phyloP scores from a whole-genome alignment of 2,329 filamentous ascomycete genomes.

The Arthrobotrys sinensis region DNA sequence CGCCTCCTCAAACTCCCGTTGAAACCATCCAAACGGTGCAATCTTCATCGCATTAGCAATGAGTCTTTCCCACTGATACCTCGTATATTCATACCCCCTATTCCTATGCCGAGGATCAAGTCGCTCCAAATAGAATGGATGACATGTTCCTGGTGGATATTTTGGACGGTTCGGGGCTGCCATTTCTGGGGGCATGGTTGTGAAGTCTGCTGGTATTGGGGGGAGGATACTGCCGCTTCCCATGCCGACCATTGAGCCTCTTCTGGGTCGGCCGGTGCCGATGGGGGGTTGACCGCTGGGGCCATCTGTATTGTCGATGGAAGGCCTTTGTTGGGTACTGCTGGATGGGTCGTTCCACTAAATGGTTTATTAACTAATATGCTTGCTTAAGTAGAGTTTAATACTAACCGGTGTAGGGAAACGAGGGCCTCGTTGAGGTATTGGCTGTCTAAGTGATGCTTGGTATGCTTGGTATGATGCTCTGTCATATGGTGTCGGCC shows the following conservation, averaged over 20 bases:
- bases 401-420: too few species aligned
- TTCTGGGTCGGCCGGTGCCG: too few species aligned
- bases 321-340: neutral
- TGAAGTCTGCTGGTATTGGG: constrained; percentile 18
- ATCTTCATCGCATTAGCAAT: too few species aligned
- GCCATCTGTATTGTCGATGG: neutral
- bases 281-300: neutral
- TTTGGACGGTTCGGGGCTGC: neutral
- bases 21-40: too few species aligned
- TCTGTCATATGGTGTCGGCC: neutral
- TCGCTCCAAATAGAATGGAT: neutral
- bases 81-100: neutral
- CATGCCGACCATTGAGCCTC: neutral
- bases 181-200: constrained; percentile 21
- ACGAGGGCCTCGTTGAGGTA: neutral
- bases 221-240: neutral
- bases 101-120: neutral
- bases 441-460: neutral
- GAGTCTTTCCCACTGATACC: neutral
- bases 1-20: too few species aligned
- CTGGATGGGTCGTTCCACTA: too few species aligned
- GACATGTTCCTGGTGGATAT: constrained; percentile 32
- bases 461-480: neutral
- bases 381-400: too few species aligned
- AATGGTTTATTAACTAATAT: too few species aligned